Base-by-base conservation (phyloP, 2,329 filamentous ascomycete species). In the Verticillium nonalfalfae region DNA sequence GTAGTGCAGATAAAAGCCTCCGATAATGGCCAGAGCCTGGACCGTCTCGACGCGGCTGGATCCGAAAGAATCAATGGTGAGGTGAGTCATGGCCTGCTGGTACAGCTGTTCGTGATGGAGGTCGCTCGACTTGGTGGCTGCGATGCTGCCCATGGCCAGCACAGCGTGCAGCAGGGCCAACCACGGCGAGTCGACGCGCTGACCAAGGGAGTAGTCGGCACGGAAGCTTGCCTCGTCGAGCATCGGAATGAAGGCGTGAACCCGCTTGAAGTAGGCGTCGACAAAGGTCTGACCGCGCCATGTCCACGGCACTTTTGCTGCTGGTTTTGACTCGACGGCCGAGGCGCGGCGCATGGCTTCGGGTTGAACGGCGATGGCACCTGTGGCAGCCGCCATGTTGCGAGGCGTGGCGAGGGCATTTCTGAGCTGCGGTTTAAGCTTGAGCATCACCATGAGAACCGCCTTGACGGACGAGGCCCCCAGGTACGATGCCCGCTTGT, bases 381-480 rank as follows among this genome's bases (percentile, higher is more conserved):
- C 73, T 69, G 79, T 75, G 65, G 80, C 78, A 38, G 78, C 75
- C 61, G 72, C 75, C 61, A 73, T 78, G 66, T 76, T 78, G 21
- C 82, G 76, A 0, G 79, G 77, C 3, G 78, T 75, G 9, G 79
- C 76, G 13, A 83, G 74, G 0, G 76, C 76, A 64, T 73, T 75
- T 36, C 76, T 71, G 2, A 83, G 75, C 26, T 75, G 76, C 0
- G 80, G 81, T 62, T 82, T 79, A 7, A 83, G 78, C 68, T 82
- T 82, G 65, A 82, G 76, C 80, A 92, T 91, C 56, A 90, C 88
- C 75, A 90, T 85, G 38, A 91, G 79, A 1, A 88, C 88, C 1
- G 89, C 89, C 68, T 90, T 89, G 68, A 91, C 89, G 4, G 89
- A 91, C 0, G 89, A 91, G 14, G 90, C 87, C 1, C 89, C 89